Evolutionary conservation across 805 yeast species (phyloP).

Genomic region (Ogataea parapolymorpha): DNA sequence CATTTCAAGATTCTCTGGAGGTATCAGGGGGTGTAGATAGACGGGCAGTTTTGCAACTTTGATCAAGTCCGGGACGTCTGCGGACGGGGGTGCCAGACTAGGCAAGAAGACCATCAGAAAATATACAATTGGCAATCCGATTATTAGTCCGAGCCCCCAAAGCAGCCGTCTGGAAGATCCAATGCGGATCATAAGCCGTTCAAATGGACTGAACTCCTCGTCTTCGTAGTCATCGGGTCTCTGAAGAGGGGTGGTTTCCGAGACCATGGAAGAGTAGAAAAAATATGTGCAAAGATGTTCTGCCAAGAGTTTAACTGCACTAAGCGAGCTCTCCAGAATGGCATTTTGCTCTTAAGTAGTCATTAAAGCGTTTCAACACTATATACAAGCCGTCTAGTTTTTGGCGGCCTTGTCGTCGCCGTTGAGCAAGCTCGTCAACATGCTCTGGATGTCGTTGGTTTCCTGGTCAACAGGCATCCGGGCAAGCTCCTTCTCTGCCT

Average conservation of each 20-base stretch:
- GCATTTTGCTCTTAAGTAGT: no score
- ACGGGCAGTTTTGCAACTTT: constrained; percentile 21
- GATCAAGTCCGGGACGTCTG: constrained; percentile 24
- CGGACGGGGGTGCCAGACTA: constrained; percentile 32
- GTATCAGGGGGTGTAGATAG: constrained; percentile 31
- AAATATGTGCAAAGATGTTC: neutral
- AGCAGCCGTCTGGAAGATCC: constrained; percentile 10
- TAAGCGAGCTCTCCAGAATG: no score
- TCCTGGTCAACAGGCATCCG: constrained; percentile 56
- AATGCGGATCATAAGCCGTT: constrained; percentile 5
- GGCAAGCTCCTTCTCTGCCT: constrained; percentile 46
- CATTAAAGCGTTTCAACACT: neutral
- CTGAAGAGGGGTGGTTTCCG: constrained; percentile 9
- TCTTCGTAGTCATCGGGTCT: constrained; percentile 19
- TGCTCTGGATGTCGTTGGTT: constrained; percentile 52
- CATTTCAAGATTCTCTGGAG: constrained; percentile 7
- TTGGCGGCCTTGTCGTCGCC: constrained; percentile 14
- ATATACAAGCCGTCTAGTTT: constrained; percentile 5
- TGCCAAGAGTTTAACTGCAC: no score
- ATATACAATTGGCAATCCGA: constrained; percentile 26
- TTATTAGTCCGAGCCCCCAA: constrained; percentile 8
- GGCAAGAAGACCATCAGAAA: constrained; percentile 31
- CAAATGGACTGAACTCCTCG: constrained; percentile 2
- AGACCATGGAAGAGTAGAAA: constrained; percentile 1
- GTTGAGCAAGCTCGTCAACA: constrained; percentile 18